Base-by-base conservation (phyloP, 164 flowering plant genomes). In the Protea cynaroides region DNA sequence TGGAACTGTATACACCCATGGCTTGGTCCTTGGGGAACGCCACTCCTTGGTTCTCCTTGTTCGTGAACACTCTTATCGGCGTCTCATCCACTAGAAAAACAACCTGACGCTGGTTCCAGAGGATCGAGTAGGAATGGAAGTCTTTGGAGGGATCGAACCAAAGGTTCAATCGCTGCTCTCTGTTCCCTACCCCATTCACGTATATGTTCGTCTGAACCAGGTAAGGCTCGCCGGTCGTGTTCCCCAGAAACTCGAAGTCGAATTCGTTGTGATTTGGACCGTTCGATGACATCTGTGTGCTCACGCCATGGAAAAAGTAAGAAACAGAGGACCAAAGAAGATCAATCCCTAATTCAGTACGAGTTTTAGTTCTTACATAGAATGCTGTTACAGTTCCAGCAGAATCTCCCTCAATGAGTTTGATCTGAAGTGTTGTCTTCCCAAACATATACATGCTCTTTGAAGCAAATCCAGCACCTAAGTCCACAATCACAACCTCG, bases 231-330 rank as follows among this genome's bases (percentile, higher is more conserved):
- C 98, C 97, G 7, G 83, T 86, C 11, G 86, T 84, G 78, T 93
- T 93, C 15, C 98, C 98, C 66, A 93, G 75, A 63, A 93, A 90
- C 86, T 93, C 98, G 54, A 90, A 90, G 75, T 93, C 98, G 62
- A 93, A 90, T 58, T 93, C 98, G 56, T 90, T 74, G 82, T 93
- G 98, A 13, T 68, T 75, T 54, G 94, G 75, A n/a, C 97, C 98
- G 0, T 90, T 96, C 0, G 98, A 93, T 65, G 98, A 89, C 98
- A 93, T 93, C 97, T 93, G 82, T 50, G 34, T 44, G 49, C 11
- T 1, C 12, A 5, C 49, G 8, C 4, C 4, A 44, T 44, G 49
- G 49, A 29, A 29, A 29, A 5, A 44, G 11, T 44, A 4, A 15
- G 17, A 8, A 44, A 44, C 8, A 4, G 49, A n/a, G 17, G 49